A percentile compares a stretch with the other conserved stretches of the same genome.
phyloP scores from a whole-genome alignment of 441 rosid species.

The Geranium incanum region DNA sequence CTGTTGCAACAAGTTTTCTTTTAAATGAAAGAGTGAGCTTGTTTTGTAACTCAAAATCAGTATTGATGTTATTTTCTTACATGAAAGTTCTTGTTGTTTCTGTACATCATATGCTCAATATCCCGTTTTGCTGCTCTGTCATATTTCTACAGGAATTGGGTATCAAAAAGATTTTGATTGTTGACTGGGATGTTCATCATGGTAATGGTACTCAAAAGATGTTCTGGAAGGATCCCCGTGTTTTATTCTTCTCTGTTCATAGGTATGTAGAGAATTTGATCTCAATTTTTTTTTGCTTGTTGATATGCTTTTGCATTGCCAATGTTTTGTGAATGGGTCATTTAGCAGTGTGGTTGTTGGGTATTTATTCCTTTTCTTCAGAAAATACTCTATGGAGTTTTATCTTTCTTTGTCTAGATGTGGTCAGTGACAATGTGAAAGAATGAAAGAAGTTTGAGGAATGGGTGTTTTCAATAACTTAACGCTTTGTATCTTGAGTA shows the following conservation, averaged over 20 bases:
- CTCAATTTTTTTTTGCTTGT: constrained; percentile 8
- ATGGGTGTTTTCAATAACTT: neutral
- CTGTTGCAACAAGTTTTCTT: constrained; percentile 68
- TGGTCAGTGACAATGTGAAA: neutral
- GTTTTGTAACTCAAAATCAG: neutral
- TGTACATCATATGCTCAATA: constrained; percentile 7
- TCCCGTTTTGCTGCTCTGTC: constrained; percentile 5
- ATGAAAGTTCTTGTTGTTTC: neutral
- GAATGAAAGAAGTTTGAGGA: neutral
- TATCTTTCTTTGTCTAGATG: neutral
- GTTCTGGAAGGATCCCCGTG: constrained; percentile 90
- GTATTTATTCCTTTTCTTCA: neutral
- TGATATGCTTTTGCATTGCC: neutral
- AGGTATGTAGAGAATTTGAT: constrained; percentile 40
- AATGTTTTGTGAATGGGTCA: neutral
- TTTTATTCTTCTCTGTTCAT: constrained; percentile 90
- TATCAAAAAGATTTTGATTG: constrained; percentile 70
- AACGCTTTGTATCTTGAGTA: neutral
- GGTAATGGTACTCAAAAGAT: constrained; percentile 92
- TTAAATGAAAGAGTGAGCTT: constrained; percentile 55
- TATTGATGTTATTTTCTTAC: neutral
- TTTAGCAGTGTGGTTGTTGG: neutral
- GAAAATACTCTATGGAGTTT: neutral
- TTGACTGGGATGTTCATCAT: constrained; percentile 99
- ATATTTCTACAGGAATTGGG: constrained; percentile 57